These are phyloP conservation scores for Zymoseptoria pseudotritici DNA, from an alignment of 2,329 filamentous ascomycete genomes.

Conservation along the genomic window DNA sequence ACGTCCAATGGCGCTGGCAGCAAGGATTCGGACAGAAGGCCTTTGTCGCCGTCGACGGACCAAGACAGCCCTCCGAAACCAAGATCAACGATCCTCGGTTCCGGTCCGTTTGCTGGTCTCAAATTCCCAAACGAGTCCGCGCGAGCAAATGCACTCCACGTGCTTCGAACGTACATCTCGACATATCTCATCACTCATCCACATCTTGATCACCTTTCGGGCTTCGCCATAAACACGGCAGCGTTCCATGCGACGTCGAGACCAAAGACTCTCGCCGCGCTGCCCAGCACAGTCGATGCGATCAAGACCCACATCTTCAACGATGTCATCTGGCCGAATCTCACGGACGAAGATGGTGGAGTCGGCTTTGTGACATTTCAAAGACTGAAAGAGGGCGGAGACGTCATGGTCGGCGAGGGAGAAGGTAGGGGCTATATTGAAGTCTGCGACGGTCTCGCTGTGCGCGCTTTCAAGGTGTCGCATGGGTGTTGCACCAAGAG, in stretches of 20 bases:
- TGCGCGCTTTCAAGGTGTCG: constrained; percentile 78
- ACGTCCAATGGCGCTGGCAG: constrained; percentile 7
- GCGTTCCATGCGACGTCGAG: constrained; percentile 66
- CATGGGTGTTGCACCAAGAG: constrained; percentile 82
- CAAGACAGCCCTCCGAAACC: constrained; percentile 17
- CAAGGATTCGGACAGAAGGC: background rate
- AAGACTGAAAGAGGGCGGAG: constrained; percentile 80
- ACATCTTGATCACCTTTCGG: constrained; percentile 91
- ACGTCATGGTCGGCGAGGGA: constrained; percentile 72
- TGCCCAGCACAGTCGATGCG: constrained; percentile 83
- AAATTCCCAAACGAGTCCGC: constrained; percentile 59
- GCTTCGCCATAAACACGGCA: constrained; percentile 88
- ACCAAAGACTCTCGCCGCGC: constrained; percentile 77
- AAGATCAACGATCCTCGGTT: constrained; percentile 46
- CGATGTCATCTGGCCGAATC: constrained; percentile 93
- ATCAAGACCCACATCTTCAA: constrained; percentile 96
- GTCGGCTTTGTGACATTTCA: constrained; percentile 88
- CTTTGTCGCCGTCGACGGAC: constrained; percentile 12
- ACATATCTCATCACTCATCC: constrained; percentile 92
- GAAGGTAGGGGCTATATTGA: constrained; percentile 78
- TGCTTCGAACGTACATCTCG: constrained; percentile 73
- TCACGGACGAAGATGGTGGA: constrained; percentile 92
- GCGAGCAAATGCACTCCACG: constrained; percentile 70
- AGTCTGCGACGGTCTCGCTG: constrained; percentile 79
- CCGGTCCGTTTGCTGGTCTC: constrained; percentile 74